Percentiles rank a stretch among this genome's conserved stretches.
These are phyloP conservation scores for Candida ponderosae DNA, from an alignment of 805 yeast genomes.

Conservation along the genomic window DNA sequence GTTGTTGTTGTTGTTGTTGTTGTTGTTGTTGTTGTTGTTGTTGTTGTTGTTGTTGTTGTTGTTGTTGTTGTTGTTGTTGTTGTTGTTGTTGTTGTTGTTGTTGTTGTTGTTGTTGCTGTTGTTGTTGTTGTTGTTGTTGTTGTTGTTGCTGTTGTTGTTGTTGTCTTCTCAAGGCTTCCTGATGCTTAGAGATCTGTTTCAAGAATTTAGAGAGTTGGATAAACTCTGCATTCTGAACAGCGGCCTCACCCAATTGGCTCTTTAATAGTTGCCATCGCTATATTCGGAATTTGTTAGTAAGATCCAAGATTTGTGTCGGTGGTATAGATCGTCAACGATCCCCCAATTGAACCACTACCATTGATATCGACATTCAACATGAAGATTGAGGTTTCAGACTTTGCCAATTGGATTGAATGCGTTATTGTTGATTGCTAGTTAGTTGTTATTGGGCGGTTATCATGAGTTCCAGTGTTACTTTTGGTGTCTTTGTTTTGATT, in stretches of 20 bases:
- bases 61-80: conserved; percentile 6
- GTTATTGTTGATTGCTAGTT: too few species aligned
- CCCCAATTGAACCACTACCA: not conserved
- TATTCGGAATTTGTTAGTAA: conserved; percentile 1
- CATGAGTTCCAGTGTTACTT: too few species aligned
- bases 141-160: not conserved
- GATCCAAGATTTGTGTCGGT: not conserved
- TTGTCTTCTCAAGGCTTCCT: not conserved
- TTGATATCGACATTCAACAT: too few species aligned
- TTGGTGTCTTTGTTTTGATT: too few species aligned
- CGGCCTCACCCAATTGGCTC: conserved; percentile 47
- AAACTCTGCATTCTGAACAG: conserved; percentile 48
- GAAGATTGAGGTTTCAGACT: too few species aligned
- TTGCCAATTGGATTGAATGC: too few species aligned
- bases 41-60: conserved; percentile 2
- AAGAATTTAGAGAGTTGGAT: conserved; percentile 45
- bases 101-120: not conserved
- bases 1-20: conserved; percentile 6
- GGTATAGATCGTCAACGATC: not conserved
- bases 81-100: not conserved
- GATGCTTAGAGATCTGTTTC: conserved; percentile 21
- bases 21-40: conserved; percentile 7
- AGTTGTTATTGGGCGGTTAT: too few species aligned
- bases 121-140: not conserved
- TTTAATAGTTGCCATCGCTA: conserved; percentile 53